Base-by-base conservation (phyloP, 1,284 basidiomycete genomes). In the Melampsora americana region DNA sequence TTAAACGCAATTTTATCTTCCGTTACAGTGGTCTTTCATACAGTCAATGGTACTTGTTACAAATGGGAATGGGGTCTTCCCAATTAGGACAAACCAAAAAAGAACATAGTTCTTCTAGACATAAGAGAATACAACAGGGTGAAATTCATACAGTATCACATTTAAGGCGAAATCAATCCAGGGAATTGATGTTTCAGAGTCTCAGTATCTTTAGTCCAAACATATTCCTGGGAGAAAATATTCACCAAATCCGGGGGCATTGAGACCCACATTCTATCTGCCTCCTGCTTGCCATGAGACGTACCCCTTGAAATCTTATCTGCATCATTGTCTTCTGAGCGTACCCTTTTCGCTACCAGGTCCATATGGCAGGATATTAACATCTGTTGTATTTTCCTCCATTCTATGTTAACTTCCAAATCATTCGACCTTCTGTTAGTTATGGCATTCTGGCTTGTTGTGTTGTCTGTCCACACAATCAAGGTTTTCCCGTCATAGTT, bases 391-490 rank as follows among this genome's bases (percentile, higher is more conserved):
- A 69, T 69, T 6, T 16, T 11, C 30, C 53, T 69, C 66, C 66
- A 69, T 23, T 69, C 48, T 30, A 30, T 23, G 23, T 69, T 69
- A 2, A 69, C n/a, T n/a, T n/a, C n/a, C n/a, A n/a, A n/a, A n/a
- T n/a, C n/a, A n/a, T n/a, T n/a, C n/a, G n/a, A n/a, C n/a, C n/a
- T n/a, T n/a, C n/a, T n/a, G n/a, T n/a, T n/a, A n/a, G n/a, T n/a
- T n/a, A n/a, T n/a, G n/a, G n/a, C n/a, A n/a, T n/a, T n/a, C n/a
- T n/a, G n/a, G n/a, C n/a, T n/a, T n/a, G n/a, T n/a, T n/a, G n/a
- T n/a, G n/a, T n/a, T n/a, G n/a, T n/a, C n/a, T n/a, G n/a, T n/a
- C n/a, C n/a, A n/a, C n/a, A n/a, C n/a, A n/a, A n/a, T n/a, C n/a
- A n/a, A n/a, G n/a, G n/a, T n/a, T n/a, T n/a, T n/a, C n/a, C n/a